phyloP scores from a whole-genome alignment of 805 yeast genomes.

The Ogataea pini region DNA sequence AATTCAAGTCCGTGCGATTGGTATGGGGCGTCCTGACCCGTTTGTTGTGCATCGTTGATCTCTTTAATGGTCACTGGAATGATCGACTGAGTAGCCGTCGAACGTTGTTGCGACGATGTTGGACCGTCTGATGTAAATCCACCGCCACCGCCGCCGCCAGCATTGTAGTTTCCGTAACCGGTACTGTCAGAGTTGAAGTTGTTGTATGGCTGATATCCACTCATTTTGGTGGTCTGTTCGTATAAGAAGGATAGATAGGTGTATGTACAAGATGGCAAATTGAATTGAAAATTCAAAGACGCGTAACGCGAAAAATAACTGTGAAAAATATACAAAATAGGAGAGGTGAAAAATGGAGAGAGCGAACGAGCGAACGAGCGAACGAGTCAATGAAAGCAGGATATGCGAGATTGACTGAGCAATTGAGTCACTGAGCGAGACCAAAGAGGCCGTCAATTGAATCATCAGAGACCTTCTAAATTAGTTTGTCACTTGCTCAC shows the following conservation, averaged over 20 bases:
- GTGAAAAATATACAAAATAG: not conserved
- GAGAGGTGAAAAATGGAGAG: not conserved
- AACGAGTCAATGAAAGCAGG: not conserved
- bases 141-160: slow-evolving; percentile 25
- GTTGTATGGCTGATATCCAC: slow-evolving; percentile 41
- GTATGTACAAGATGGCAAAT: slow-evolving; percentile 8
- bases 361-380: not conserved
- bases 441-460: too few relatives aligned
- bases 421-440: too few relatives aligned
- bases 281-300: not conserved
- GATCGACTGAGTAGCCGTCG: slow-evolving; percentile 36
- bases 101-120: slow-evolving; percentile 27
- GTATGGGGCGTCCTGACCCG: slow-evolving; percentile 69
- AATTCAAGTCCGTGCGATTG: slow-evolving; percentile 59
- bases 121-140: slow-evolving; percentile 33
- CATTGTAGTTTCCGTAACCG: slow-evolving; percentile 37
- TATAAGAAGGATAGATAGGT: not conserved
- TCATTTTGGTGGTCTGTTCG: slow-evolving; percentile 19
- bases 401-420: too few relatives aligned
- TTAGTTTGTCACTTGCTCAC: too few relatives aligned
- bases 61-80: slow-evolving; percentile 78
- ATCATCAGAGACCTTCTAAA: too few relatives aligned
- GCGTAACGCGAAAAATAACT: slow-evolving; percentile 3
- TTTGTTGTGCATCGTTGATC: slow-evolving; percentile 59
- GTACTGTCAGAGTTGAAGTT: slow-evolving; percentile 37